Evolutionary conservation across 331 rosid species (phyloP).

Genomic region (Erythrophleum ivorense): DNA sequence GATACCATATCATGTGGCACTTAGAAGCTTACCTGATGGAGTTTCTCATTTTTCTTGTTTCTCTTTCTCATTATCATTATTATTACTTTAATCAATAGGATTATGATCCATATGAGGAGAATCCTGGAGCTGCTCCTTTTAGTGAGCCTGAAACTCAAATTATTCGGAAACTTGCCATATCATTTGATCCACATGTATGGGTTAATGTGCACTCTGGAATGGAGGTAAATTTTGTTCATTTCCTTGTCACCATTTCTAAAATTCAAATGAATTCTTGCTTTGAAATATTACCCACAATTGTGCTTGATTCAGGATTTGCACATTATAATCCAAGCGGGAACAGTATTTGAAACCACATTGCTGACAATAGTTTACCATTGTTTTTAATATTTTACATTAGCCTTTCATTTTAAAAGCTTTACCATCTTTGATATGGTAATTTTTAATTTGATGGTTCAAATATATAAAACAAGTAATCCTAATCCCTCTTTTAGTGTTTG

Average conservation of each 20-base stretch:
- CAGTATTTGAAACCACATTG: constrained; percentile 19
- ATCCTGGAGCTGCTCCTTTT: constrained; percentile 90
- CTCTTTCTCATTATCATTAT: constrained; percentile 33
- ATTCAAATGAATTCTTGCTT: constrained; percentile 14
- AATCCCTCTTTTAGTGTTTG: not conserved
- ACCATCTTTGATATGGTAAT: not conserved
- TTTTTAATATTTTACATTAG: constrained; percentile 23
- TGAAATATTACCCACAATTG: not conserved
- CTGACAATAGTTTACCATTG: constrained; percentile 16
- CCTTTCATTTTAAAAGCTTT: not conserved
- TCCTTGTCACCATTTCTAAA: constrained; percentile 18
- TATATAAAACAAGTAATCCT: not conserved
- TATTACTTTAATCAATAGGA: constrained; percentile 61
- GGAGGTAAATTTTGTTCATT: constrained; percentile 64
- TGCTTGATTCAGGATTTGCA: constrained; percentile 12
- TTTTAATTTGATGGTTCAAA: not conserved
- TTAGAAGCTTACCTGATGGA: constrained; percentile 15
- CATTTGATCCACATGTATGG: constrained; percentile 97
- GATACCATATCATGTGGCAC: not conserved
- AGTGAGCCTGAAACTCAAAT: constrained; percentile 99
- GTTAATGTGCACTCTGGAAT: constrained; percentile 97
- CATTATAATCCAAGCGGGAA: constrained; percentile 28
- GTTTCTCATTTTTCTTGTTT: constrained; percentile 23
- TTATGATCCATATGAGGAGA: constrained; percentile 97
- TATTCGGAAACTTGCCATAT: constrained; percentile 85